Percentiles rank a stretch among this genome's conserved stretches.
These are phyloP conservation scores for Tolypocladium sp. DNA, from an alignment of 2,329 filamentous ascomycete species.

Conservation along the genomic window DNA sequence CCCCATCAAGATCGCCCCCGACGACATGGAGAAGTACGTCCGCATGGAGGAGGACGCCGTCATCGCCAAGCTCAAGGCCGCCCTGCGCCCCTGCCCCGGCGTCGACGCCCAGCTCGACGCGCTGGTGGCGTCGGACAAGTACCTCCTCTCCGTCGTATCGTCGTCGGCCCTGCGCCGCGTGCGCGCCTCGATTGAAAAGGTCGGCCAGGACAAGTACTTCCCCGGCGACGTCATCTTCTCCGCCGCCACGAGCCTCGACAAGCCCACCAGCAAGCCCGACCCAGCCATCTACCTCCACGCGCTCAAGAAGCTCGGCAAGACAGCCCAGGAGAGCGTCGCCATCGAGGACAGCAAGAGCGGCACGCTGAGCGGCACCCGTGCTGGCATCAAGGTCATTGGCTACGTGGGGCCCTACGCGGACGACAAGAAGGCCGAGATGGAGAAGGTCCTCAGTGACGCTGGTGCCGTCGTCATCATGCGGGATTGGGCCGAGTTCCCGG, in stretches of 20 bases:
- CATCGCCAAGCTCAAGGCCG: conserved; percentile 66
- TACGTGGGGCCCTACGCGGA: conserved; percentile 73
- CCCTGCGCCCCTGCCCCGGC: conserved; percentile 59
- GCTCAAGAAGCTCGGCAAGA: conserved; percentile 63
- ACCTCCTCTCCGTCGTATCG: conserved; percentile 71
- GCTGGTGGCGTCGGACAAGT: conserved; percentile 51
- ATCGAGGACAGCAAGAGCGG: conserved; percentile 87
- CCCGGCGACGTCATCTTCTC: conserved; percentile 66
- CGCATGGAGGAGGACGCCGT: conserved; percentile 72
- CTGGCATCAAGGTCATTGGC: conserved; percentile 71
- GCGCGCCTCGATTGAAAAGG: conserved; percentile 67
- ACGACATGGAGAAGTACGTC: conserved; percentile 68
- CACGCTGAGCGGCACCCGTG: conserved; percentile 62
- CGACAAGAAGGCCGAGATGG: conserved; percentile 56
- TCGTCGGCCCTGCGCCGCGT: conserved; percentile 73
- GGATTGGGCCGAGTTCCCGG: conserved; percentile 48
- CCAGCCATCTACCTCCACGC: conserved; percentile 80
- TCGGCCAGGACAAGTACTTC: conserved; percentile 74
- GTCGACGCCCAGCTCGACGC: conserved; percentile 59
- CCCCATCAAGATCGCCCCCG: conserved; percentile 58
- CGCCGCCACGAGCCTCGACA: conserved; percentile 67
- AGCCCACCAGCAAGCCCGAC: conserved; percentile 84
- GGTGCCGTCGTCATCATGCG: conserved; percentile 56
- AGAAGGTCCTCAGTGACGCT: conserved; percentile 47
- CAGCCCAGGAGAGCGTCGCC: conserved; percentile 63